Base-by-base conservation (phyloP, 139 green algal species). In the Picochlorum costavermella region DNA sequence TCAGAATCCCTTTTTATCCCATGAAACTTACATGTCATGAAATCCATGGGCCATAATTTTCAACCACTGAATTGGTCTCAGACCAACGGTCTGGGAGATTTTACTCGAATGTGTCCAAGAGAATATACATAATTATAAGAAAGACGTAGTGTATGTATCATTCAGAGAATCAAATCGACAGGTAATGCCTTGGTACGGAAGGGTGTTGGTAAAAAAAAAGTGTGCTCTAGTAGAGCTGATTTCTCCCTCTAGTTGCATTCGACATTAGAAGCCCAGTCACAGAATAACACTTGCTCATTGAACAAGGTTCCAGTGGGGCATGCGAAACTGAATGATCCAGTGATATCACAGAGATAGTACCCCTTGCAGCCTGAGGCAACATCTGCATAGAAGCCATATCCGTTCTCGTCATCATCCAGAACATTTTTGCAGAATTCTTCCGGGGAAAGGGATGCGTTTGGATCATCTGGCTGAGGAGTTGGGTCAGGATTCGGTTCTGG, bases 241-340 rank as follows among this genome's bases (percentile, higher is more conserved):
- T 40, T 40, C 33, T 11, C 33, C 3, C 33, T 8, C 33, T 40
- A 40, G 3, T 40, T 40, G 51, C 64, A 70, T 12, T 64, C 26
- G 26, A 70, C 64, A 30, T 70, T 70, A 13, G 44, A 50, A 6
- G 30, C 56, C 29, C 30, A 70, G 64, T 70, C 64, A 33, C 64
- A 70, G 2, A 37, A 25, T 0, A 17, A 33, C 26, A n/a, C 31
- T 25, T 37, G 29, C 31, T 70, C 26, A 55, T 67, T 67, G 56
- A 72, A 72, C 33, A 65, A 28, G 26, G 57, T 29, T 10, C 40
- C 37, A 11, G 9, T 0, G 2, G 36, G 20, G 56, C 65, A 72
- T 11, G 13, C 8, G 5, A 60, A 60, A 56, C 55, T 59, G 50
- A 55, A 72, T 23, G 36, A 16, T n/a, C 53, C 56, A 11, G 56